A percentile compares a stretch with the other conserved stretches of the same genome.
Conservation (phyloP, 2,329 filamentous ascomycete species). For the Aspergillus tamarii region DNA sequence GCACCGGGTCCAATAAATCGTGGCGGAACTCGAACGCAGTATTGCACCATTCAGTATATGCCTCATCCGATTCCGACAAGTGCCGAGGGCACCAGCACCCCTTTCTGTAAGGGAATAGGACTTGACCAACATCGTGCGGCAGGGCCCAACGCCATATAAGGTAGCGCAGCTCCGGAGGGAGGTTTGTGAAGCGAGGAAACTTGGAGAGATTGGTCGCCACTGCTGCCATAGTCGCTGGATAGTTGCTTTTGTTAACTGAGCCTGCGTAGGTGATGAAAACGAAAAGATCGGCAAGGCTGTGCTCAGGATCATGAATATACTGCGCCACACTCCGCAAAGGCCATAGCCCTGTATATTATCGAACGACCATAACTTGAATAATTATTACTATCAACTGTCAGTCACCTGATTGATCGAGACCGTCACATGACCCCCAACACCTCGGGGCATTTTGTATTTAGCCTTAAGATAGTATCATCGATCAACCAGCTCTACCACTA, state of each 20-base stretch:
- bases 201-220: not conserved
- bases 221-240: not conserved
- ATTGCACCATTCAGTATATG: not conserved
- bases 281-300: too few species aligned
- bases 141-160: not conserved
- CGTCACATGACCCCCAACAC: too few species aligned
- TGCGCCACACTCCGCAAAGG: too few species aligned
- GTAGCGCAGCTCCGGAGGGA: not conserved
- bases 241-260: too few species aligned
- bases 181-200: not conserved
- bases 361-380: too few species aligned
- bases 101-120: not conserved
- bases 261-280: too few species aligned
- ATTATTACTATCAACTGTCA: not conserved
- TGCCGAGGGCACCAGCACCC: not conserved
- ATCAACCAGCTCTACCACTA: too few species aligned
- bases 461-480: too few species aligned
- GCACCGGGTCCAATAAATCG: not conserved
- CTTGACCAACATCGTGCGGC: not conserved
- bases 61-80: not conserved
- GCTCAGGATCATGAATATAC: too few species aligned
- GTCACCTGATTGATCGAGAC: too few species aligned
- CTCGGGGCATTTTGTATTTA: too few species aligned
- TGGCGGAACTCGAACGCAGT: not conserved
- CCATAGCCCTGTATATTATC: too few species aligned